Percentiles rank a stretch among this genome's conserved stretches.
phyloP scores from a whole-genome alignment of 108 stramenopile species.

The Discostella stelligeroides region DNA sequence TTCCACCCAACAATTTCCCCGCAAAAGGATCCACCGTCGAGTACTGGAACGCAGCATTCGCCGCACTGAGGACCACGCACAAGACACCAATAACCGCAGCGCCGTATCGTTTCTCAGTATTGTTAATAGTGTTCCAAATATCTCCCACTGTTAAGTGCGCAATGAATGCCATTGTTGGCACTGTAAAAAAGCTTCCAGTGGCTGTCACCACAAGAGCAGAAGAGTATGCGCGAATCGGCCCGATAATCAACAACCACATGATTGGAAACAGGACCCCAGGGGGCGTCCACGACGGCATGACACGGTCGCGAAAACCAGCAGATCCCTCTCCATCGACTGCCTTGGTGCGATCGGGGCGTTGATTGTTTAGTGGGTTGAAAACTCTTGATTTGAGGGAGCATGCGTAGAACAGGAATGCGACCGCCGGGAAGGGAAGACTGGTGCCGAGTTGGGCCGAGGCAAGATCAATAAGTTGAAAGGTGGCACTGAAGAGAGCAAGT shows the following conservation, averaged over 20 bases:
- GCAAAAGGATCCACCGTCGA: constrained; percentile 62
- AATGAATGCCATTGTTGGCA: constrained; percentile 70
- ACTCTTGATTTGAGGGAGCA: constrained; percentile 54
- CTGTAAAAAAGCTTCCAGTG: constrained; percentile 37
- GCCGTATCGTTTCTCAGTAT: constrained; percentile 87
- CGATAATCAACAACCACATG: constrained; percentile 91
- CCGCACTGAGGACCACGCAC: constrained; percentile 61
- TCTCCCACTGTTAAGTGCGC: constrained; percentile 90
- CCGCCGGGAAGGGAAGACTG: constrained; percentile 20
- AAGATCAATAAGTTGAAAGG: constrained; percentile 32
- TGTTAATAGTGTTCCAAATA: constrained; percentile 96
- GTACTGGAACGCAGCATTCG: constrained; percentile 72
- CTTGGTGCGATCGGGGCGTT: constrained; percentile 57
- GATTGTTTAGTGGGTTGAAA: constrained; percentile 62
- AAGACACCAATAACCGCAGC: constrained; percentile 69
- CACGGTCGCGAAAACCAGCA: constrained; percentile 61
- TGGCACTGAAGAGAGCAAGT: constrained; percentile 32
- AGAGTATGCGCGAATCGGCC: constrained; percentile 79
- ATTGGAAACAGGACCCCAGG: constrained; percentile 91
- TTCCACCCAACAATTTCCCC: constrained; percentile 72
- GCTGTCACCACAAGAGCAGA: constrained; percentile 64
- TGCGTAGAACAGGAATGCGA: constrained; percentile 33
- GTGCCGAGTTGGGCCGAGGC: constrained; percentile 16
- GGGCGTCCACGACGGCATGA: constrained; percentile 88
- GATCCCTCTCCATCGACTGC: constrained; percentile 38